Percentiles rank a stretch among this genome's conserved stretches.
These are phyloP conservation scores for Tetrapisispora nanseiensis DNA, from an alignment of 805 yeast species.

Conservation along the genomic window DNA sequence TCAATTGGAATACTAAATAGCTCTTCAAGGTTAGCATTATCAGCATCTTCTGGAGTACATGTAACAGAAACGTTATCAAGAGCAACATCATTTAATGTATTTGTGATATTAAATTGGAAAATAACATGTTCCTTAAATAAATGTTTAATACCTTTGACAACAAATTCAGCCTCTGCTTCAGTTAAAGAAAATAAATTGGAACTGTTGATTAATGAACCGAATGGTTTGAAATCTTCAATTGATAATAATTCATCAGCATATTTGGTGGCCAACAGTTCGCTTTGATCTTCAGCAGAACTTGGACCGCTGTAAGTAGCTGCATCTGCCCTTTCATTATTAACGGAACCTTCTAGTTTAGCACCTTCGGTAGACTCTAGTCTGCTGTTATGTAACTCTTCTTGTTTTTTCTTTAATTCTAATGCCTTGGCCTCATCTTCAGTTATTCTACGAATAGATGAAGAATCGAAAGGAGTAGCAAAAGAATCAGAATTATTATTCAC, in stretches of 20 bases:
- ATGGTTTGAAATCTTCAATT: slow-evolving; percentile 62
- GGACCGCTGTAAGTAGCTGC: slow-evolving; percentile 20
- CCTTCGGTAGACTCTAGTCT: slow-evolving; percentile 24
- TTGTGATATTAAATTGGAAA: slow-evolving; percentile 72
- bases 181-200: slow-evolving; percentile 61
- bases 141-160: slow-evolving; percentile 76
- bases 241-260: slow-evolving; percentile 59
- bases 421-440: slow-evolving; percentile 62
- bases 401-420: slow-evolving; percentile 48
- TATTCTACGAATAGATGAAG: slow-evolving; percentile 52
- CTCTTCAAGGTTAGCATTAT: slow-evolving; percentile 39
- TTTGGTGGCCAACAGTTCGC: slow-evolving; percentile 45
- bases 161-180: slow-evolving; percentile 88
- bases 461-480: slow-evolving; percentile 55
- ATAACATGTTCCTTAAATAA: slow-evolving; percentile 64
- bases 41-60: slow-evolving; percentile 52
- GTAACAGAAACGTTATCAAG: slow-evolving; percentile 68
- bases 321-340: slow-evolving; percentile 21
- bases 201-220: slow-evolving; percentile 69
- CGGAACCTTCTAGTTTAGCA: slow-evolving; percentile 9
- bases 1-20: slow-evolving; percentile 69
- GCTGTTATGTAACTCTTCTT: slow-evolving; percentile 21
- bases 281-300: slow-evolving; percentile 22
- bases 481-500: slow-evolving; percentile 35
- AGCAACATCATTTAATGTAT: slow-evolving; percentile 71